Evolutionary conservation across 108 stramenopile species (phyloP).

Genomic region (Fragilaria radians): DNA sequence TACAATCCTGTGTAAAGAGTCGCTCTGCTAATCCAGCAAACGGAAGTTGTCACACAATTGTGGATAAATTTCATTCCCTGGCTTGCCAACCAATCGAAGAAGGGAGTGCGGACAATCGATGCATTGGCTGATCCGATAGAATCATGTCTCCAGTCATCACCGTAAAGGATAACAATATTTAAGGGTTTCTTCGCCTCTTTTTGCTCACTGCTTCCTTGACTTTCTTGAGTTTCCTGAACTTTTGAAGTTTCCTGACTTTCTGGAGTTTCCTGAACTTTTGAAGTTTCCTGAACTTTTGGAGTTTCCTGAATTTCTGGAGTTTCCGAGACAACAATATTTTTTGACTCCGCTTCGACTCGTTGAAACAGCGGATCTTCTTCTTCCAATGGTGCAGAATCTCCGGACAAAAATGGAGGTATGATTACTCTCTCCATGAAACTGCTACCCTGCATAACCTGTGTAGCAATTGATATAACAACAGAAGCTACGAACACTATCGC

Average conservation of each 20-base stretch:
- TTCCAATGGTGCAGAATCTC: too few species aligned
- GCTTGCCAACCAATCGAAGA: constrained; percentile 63
- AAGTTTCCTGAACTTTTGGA: background rate
- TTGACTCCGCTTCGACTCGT: too few species aligned
- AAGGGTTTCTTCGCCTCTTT: constrained; percentile 12
- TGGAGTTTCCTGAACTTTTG: too few species aligned
- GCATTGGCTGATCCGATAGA: constrained; percentile 13
- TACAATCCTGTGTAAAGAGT: constrained; percentile 69
- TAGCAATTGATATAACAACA: too few species aligned
- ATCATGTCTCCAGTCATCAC: constrained; percentile 51
- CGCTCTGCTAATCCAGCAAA: constrained; percentile 74
- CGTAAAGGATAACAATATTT: constrained; percentile 52
- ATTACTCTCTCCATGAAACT: too few species aligned
- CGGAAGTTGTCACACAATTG: constrained; percentile 77
- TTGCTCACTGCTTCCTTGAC: background rate
- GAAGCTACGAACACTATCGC: too few species aligned
- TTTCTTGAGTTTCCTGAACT: background rate
- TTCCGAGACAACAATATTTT: too few species aligned
- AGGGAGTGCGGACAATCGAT: constrained; percentile 49
- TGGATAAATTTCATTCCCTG: constrained; percentile 65
- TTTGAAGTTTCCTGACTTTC: background rate
- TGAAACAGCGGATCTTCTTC: too few species aligned
- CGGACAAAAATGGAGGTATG: too few species aligned
- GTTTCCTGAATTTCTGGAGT: too few species aligned
- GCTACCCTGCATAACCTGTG: too few species aligned